Evolutionary conservation across 192 early-diverging fungal species (phyloP).

Genomic region (Gonapodya prolifera): DNA sequence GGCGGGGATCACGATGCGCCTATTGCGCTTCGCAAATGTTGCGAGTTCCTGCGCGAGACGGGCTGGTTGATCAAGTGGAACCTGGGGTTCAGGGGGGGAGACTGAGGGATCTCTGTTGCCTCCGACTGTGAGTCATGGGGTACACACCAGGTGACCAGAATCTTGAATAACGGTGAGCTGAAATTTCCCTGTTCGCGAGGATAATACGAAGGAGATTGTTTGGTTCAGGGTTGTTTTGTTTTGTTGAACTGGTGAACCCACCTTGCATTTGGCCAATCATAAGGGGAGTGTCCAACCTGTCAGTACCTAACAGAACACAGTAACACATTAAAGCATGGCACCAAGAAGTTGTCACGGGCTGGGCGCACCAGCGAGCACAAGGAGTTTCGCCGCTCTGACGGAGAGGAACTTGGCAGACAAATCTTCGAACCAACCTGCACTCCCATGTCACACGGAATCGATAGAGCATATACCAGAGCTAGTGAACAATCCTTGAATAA

Average conservation of each 20-base stretch:
- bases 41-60: neutral
- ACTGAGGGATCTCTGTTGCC: neutral
- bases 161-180: constrained; percentile 56
- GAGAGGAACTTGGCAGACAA: constrained; percentile 58
- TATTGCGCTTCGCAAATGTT: neutral
- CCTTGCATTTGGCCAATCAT: constrained; percentile 76
- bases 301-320: constrained; percentile 27
- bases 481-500: no score
- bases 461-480: no score
- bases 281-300: constrained; percentile 61
- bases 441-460: no score
- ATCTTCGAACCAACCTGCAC: constrained; percentile 43
- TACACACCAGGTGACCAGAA: constrained; percentile 45
- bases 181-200: constrained; percentile 42
- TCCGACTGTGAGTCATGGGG: neutral
- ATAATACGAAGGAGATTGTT: constrained; percentile 6
- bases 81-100: neutral
- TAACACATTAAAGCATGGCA: neutral
- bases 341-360: constrained; percentile 1
- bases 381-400: constrained; percentile 41
- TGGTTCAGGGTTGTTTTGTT: neutral
- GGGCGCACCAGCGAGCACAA: constrained; percentile 49
- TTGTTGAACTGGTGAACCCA: constrained; percentile 9
- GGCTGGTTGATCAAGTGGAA: neutral
- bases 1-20: neutral